Percentiles rank a stretch among this genome's conserved stretches.
These are phyloP conservation scores for Gardenia jasminoides DNA, from an alignment of 257 asterid genomes.

Conservation along the genomic window DNA sequence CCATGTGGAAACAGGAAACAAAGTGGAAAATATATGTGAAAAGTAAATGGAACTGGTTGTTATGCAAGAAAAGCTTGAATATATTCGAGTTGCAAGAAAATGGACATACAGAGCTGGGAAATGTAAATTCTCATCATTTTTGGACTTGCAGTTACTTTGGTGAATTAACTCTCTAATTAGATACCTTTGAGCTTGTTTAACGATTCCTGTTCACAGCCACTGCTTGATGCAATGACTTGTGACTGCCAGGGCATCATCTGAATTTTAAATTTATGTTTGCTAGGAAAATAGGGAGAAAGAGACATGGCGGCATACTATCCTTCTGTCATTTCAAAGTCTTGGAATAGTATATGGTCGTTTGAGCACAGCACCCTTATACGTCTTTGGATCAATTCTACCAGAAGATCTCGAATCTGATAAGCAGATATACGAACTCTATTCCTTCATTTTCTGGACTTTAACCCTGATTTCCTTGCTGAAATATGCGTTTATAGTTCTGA, in stretches of 20 bases:
- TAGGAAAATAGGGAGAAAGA: conserved; percentile 37
- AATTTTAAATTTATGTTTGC: background rate
- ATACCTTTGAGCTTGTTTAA: background rate
- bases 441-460: conserved; percentile 84
- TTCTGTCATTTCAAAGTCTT: conserved; percentile 87
- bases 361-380: conserved; percentile 88
- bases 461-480: conserved; percentile 79
- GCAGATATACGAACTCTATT: conserved; percentile 74
- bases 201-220: background rate
- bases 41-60: background rate
- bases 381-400: conserved; percentile 63
- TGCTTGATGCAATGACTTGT: background rate
- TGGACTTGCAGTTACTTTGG: background rate
- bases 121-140: background rate
- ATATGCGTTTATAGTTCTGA: conserved; percentile 65
- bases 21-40: background rate
- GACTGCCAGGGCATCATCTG: background rate
- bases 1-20: background rate
- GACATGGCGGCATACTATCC: conserved; percentile 53
- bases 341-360: conserved; percentile 90
- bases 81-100: background rate
- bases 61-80: conserved; percentile 4
- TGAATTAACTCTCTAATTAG: background rate
- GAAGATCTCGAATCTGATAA: conserved; percentile 45
- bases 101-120: background rate